Conservation (phyloP, 2,329 filamentous ascomycete genomes). For the Tolypocladium cylindrosporum region DNA sequence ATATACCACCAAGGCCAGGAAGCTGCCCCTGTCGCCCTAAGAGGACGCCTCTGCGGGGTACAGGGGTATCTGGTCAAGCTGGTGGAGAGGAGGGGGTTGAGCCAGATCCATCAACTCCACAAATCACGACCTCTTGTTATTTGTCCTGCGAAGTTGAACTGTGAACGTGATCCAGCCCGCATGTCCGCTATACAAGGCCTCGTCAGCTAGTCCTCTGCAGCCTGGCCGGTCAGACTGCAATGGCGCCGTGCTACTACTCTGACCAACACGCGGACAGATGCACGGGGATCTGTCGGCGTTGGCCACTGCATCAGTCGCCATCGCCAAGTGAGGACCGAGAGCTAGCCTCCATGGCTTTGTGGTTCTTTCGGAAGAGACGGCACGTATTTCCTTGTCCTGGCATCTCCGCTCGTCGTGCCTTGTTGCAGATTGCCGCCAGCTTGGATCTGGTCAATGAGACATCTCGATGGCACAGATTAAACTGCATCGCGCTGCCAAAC, state of each 20-base stretch:
- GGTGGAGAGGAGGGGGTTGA: too few relatives aligned
- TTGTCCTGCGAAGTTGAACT: not conserved
- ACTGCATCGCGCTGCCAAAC: too few relatives aligned
- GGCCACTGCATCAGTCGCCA: not conserved
- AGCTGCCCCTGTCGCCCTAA: too few relatives aligned
- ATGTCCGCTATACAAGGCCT: not conserved
- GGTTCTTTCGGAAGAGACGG: not conserved
- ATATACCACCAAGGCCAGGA: too few relatives aligned
- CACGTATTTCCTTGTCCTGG: not conserved
- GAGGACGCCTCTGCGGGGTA: not conserved
- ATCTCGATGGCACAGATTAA: not conserved
- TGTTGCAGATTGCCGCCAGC: not conserved
- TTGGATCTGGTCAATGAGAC: not conserved
- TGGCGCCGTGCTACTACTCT: not conserved
- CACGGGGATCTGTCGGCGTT: not conserved
- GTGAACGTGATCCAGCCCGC: not conserved
- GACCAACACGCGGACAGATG: not conserved
- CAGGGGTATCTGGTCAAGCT: not conserved
- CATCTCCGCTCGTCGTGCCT: too few relatives aligned
- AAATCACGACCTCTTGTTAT: not conserved
- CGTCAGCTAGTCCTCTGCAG: not conserved
- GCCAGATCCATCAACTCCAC: not conserved
- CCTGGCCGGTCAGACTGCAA: not conserved
- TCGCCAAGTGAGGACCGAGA: not conserved
- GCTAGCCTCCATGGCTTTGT: not conserved